Base-by-base conservation (phyloP, 441 rosid genomes). In the Raphanus hybrid region DNA sequence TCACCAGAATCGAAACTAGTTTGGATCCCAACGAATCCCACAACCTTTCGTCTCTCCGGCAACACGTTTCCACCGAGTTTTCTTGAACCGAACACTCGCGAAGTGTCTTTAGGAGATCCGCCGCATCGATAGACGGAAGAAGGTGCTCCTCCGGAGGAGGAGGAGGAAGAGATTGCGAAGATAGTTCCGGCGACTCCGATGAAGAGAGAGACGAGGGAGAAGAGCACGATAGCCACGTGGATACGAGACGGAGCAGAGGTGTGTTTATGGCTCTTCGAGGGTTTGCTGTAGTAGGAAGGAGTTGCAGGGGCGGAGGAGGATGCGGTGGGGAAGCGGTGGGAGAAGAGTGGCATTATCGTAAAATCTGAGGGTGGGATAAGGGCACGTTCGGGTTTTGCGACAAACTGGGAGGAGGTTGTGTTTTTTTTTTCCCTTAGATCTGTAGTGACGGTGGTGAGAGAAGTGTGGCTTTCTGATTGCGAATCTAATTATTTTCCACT, bases 11-110 rank as follows among this genome's bases (percentile, higher is more conserved):
- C 87, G 59, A 87, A 91, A 34, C 91, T 87, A 41, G 97, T 91
- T 70, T 86, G 91, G 67, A 89, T 88, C 78, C 97, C 97, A 11
- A 91, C 92, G n/a, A 91, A 82, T 9, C 94, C 97, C 23, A 91
- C 82, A 67, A 86, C 80, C 85, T 88, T 89, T 5, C 79, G 91
- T 68, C 92, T 88, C 73, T 86, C 92, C 41, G 61, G 43, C 62
- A 86, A 55, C 4, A 75, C 86, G 26, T 76, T 54, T 34, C 59
- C 83, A 80, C 55, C 75, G 23, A 83, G 72, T 66, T 83, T 82
- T 34, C 85, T 75, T 6, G 84, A 76, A 58, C 45, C 78, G 4
- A 85, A 72, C 1, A 81, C 83, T 29, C 88, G 78, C 1, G 85
- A 85, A 75, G 90, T 80, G 73, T 87, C 96, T 29, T 84, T 83